Percentiles rank a stretch among this genome's conserved stretches.
These are phyloP conservation scores for Calophaca sinica DNA, from an alignment of 306 rosid species.

Conservation along the genomic window DNA sequence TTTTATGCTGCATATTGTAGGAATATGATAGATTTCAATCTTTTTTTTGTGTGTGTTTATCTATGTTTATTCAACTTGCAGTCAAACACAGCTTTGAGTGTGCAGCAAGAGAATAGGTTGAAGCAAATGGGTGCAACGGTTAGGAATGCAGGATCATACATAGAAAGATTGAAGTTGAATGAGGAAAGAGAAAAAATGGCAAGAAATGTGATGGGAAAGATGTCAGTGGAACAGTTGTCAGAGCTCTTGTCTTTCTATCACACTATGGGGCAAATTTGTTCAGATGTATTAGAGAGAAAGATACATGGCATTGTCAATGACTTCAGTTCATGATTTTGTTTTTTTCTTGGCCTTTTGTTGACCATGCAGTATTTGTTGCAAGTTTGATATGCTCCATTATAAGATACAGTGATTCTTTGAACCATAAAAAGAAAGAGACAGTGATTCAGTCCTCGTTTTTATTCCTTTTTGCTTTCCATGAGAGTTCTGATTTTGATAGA, in stretches of 20 bases:
- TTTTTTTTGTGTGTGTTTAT: not conserved
- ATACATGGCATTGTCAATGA: conserved; percentile 59
- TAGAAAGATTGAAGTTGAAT: conserved; percentile 64
- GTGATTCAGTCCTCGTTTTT: not conserved
- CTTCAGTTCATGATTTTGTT: conserved; percentile 32
- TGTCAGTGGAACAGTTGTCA: conserved; percentile 75
- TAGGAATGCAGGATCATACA: conserved; percentile 80
- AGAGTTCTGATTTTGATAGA: conserved; percentile 5
- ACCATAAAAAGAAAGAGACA: not conserved
- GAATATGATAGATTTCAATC: too few species aligned
- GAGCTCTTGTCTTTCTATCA: conserved; percentile 85
- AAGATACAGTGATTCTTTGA: not conserved
- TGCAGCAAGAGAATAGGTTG: conserved; percentile 81
- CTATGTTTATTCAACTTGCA: conserved; percentile 45
- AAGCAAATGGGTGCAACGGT: conserved; percentile 99
- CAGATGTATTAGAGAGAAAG: conserved; percentile 74
- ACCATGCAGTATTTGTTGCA: conserved; percentile 30
- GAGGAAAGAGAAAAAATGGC: conserved; percentile 74
- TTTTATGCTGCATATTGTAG: too few species aligned
- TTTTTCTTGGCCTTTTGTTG: conserved; percentile 14
- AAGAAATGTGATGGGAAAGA: conserved; percentile 77
- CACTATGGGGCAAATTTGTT: conserved; percentile 81
- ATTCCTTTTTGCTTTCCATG: not conserved
- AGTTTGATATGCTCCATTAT: not conserved
- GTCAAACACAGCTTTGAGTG: conserved; percentile 86